phyloP scores from a whole-genome alignment of 352 stramenopile genomes.

The Phytophthora foliorum region DNA sequence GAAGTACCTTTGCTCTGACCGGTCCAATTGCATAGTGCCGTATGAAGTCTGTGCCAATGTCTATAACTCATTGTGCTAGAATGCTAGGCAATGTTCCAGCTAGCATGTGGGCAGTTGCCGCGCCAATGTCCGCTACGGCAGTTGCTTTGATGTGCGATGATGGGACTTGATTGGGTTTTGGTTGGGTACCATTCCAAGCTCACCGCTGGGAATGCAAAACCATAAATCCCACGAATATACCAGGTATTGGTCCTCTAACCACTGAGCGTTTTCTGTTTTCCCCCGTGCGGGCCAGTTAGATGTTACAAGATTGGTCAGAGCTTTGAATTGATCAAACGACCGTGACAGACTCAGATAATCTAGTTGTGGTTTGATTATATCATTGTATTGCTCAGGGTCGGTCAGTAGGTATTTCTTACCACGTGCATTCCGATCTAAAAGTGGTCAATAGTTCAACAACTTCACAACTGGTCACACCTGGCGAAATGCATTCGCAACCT shows the following conservation, averaged over 20 bases:
- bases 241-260: constrained; percentile 2
- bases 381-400: background rate
- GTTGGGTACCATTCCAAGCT: constrained; percentile 1
- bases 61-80: constrained; percentile 7
- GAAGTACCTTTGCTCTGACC: background rate
- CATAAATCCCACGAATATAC: constrained; percentile 11
- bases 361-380: constrained; percentile 18
- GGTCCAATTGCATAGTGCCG: background rate
- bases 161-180: constrained; percentile 16
- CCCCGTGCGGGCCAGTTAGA: background rate
- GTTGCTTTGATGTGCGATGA: constrained; percentile 5
- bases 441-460: constrained; percentile 9
- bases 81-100: constrained; percentile 5
- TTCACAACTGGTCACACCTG: constrained; percentile 7
- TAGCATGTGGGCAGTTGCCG: background rate
- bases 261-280: constrained; percentile 10
- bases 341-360: constrained; percentile 2
- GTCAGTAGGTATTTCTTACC: background rate
- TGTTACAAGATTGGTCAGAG: background rate
- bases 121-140: background rate
- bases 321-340: background rate
- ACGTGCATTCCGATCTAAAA: constrained; percentile 6
- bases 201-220: constrained; percentile 1
- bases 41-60: constrained; percentile 1
- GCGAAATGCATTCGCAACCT: constrained; percentile 12